phyloP scores from a whole-genome alignment of 1,284 basidiomycete genomes.

The Rhizopogon hawkerae region DNA sequence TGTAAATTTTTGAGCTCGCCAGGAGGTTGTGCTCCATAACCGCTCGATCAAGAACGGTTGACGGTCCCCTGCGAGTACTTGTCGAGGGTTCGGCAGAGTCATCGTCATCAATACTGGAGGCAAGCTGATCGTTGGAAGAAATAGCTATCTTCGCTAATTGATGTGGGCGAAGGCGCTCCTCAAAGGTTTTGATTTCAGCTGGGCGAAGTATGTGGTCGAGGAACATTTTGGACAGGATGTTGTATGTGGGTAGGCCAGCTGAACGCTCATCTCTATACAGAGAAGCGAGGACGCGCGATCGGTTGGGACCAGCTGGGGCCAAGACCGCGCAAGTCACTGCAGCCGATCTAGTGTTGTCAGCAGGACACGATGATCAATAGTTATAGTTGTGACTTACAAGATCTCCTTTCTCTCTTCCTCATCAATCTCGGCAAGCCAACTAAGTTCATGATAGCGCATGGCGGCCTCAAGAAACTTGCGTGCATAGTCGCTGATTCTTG shows the following conservation, averaged over 20 bases:
- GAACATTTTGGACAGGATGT: slow-evolving; percentile 95
- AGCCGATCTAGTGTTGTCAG: slow-evolving; percentile 51
- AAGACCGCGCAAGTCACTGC: slow-evolving; percentile 94
- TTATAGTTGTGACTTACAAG: slow-evolving; percentile 47
- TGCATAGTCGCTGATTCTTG: slow-evolving; percentile 86
- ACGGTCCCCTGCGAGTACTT: slow-evolving; percentile 77
- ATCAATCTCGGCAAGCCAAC: slow-evolving; percentile 79
- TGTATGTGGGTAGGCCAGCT: slow-evolving; percentile 68
- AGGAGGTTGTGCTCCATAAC: slow-evolving; percentile 98
- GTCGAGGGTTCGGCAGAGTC: slow-evolving; percentile 43
- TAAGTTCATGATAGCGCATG: slow-evolving; percentile 88
- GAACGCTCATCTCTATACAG: slow-evolving; percentile 93
- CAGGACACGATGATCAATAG: slow-evolving; percentile 1
- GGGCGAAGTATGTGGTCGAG: slow-evolving; percentile 92
- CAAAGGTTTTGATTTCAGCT: slow-evolving; percentile 84
- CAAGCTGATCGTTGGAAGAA: slow-evolving; percentile 69
- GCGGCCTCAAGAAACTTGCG: slow-evolving; percentile 95
- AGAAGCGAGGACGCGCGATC: slow-evolving; percentile 85
- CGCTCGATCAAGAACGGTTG: slow-evolving; percentile 93
- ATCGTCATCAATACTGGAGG: slow-evolving; percentile 52
- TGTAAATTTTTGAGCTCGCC: slow-evolving; percentile 90
- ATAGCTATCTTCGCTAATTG: slow-evolving; percentile 87
- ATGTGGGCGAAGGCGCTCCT: slow-evolving; percentile 80
- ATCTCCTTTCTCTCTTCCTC: slow-evolving; percentile 84
- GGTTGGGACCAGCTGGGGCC: slow-evolving; percentile 94